Percentiles rank a stretch among this genome's conserved stretches.
Conservation (phyloP, 2,329 filamentous ascomycete genomes). For the Rachicladosporium sp. region DNA sequence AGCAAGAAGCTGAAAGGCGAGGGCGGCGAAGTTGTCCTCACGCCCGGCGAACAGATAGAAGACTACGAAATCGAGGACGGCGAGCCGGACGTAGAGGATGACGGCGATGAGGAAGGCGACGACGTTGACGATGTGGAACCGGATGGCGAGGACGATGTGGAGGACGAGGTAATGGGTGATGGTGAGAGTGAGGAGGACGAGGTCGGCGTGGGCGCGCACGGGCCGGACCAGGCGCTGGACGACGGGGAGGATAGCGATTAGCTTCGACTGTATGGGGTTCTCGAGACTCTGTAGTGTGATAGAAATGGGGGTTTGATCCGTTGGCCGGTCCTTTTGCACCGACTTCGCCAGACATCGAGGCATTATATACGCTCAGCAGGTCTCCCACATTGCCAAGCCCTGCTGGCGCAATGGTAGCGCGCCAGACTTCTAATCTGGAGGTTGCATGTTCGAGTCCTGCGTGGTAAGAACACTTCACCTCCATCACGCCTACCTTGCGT, state of each 20-base stretch:
- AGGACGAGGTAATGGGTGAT: slow-evolving; percentile 18
- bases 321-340: too few relatives aligned
- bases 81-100: slow-evolving; percentile 30
- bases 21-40: slow-evolving; percentile 21
- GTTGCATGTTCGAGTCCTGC: slow-evolving; percentile 16
- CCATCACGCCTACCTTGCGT: too few relatives aligned
- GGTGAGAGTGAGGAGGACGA: slow-evolving; percentile 44
- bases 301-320: too few relatives aligned
- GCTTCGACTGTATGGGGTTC: background rate
- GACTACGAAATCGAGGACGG: slow-evolving; percentile 44
- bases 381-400: background rate
- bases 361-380: too few relatives aligned
- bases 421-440: slow-evolving; percentile 26
- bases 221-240: slow-evolving; percentile 31
- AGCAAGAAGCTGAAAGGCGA: slow-evolving; percentile 40
- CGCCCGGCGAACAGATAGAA: slow-evolving; percentile 17
- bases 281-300: too few relatives aligned
- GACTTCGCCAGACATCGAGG: too few relatives aligned
- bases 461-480: background rate
- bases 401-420: slow-evolving; percentile 26
- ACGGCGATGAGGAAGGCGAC: slow-evolving; percentile 31
- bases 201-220: slow-evolving; percentile 49
- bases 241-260: slow-evolving; percentile 10
- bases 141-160: slow-evolving; percentile 18
- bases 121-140: slow-evolving; percentile 46